Evolutionary conservation across 2,329 filamentous ascomycete genomes (phyloP).

Genomic region (Penicillium sp.): DNA sequence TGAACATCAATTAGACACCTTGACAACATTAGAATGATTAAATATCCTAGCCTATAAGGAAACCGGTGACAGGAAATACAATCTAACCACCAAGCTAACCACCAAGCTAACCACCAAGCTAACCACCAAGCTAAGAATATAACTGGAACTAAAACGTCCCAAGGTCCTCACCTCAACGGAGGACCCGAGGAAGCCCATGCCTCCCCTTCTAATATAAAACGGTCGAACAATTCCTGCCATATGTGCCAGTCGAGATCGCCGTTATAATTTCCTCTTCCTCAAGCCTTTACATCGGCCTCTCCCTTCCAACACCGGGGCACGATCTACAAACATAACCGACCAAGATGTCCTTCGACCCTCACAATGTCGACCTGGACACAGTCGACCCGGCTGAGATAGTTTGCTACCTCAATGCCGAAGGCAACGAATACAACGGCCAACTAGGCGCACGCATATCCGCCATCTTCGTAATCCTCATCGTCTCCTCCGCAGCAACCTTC

Average conservation of each 20-base stretch:
- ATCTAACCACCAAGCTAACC: background rate
- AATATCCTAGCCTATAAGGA: background rate
- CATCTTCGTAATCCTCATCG: conserved; percentile 40
- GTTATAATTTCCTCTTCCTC: background rate
- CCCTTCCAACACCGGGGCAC: background rate
- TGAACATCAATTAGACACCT: background rate
- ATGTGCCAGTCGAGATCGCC: background rate
- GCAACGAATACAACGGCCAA: conserved; percentile 49
- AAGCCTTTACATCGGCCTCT: background rate
- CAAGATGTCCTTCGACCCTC: conserved; percentile 31
- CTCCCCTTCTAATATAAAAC: conserved; percentile 6
- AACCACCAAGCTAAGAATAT: no score
- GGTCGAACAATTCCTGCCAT: background rate
- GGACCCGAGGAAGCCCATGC: conserved; percentile 2
- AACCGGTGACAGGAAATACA: background rate
- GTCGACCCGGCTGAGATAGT: conserved; percentile 40
- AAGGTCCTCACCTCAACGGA: conserved; percentile 16
- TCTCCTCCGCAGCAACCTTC: conserved; percentile 36
- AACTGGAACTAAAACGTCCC: conserved; percentile 9
- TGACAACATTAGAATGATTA: no score
- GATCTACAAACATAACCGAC: background rate
- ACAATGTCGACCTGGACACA: conserved; percentile 38
- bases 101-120: no score
- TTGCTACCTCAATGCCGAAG: conserved; percentile 42
- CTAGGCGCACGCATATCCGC: conserved; percentile 38